Base-by-base conservation (phyloP, 2,329 filamentous ascomycete species). In the Tolypocladium cylindrosporum region DNA sequence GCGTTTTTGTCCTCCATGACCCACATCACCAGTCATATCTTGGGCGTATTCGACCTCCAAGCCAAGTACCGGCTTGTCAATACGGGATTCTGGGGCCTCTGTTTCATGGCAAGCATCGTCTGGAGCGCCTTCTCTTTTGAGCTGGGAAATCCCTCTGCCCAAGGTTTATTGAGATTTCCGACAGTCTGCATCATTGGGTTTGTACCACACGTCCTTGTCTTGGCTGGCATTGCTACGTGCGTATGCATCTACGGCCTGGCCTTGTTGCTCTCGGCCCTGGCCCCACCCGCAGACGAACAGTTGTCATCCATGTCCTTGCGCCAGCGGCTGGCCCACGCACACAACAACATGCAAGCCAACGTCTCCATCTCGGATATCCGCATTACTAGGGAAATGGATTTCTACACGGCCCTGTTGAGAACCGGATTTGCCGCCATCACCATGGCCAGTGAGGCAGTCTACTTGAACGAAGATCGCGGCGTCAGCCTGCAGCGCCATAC, bases 131-230 rank as follows among this genome's bases (percentile, higher is more conserved):
- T 84, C 36, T 78, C 77, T 10, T 87, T 83, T 60, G 83, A 83
- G 7, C 66, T 84, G 19, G 82, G 87, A 39, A 83, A 89, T 60
- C 71, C 85, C 6, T 69, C 75, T 0, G 75, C 75, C 27, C 82
- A 86, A 66, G 88, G 90, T 4, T 78, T 96, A 13, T 78, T 97
- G 48, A 84, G 90, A 60, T 97, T 96, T 63, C 94, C 94, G 4
- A 97, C 92, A 0, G 91, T 97, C 45, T 97, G 90, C 67, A 91
- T 97, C 59, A 88, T 97, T 37, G 91, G 93, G 1, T 97, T 97
- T 69, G 88, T 97, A 41, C 94, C 94, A 1, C 93, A 97, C 71
- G 79, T 97, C n/a, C 77, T 96, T 31, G 90, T 97, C 14, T 74
- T 97, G 1, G 66, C 82, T 9, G 94, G 93, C 0, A 96, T 97